A percentile compares a stretch with the other conserved stretches of the same genome.
Conservation (phyloP, 306 rosid genomes). For the Prunus mira region DNA sequence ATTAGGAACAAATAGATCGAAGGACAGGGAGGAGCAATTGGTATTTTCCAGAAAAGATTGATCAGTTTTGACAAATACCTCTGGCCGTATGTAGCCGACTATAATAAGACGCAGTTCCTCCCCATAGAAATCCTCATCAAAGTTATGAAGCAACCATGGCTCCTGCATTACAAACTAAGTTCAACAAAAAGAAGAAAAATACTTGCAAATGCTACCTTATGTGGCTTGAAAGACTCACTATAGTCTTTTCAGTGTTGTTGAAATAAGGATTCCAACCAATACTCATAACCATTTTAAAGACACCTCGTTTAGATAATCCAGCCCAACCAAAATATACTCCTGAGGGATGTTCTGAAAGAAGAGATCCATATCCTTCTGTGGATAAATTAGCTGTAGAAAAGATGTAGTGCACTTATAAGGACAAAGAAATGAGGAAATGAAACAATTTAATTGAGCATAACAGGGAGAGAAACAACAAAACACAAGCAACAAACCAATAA, state of each 20-base stretch:
- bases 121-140: slow-evolving; percentile 69
- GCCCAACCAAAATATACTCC: slow-evolving; percentile 99
- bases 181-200: slow-evolving; percentile 1
- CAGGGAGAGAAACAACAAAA: background rate
- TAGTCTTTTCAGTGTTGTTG: slow-evolving; percentile 79
- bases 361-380: slow-evolving; percentile 50
- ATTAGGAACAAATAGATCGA: background rate
- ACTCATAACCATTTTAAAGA: slow-evolving; percentile 93
- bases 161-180: slow-evolving; percentile 46
- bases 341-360: slow-evolving; percentile 72
- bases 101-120: slow-evolving; percentile 76
- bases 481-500: background rate
- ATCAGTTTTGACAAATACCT: slow-evolving; percentile 46
- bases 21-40: background rate
- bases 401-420: slow-evolving; percentile 12
- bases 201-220: slow-evolving; percentile 17
- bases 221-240: slow-evolving; percentile 45
- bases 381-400: slow-evolving; percentile 72
- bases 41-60: background rate
- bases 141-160: slow-evolving; percentile 94
- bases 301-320: slow-evolving; percentile 58
- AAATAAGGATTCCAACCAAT: slow-evolving; percentile 89
- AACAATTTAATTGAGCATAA: slow-evolving; percentile 10
- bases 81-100: slow-evolving; percentile 88
- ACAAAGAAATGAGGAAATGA: background rate